Conservation (phyloP, 305 asterid species). For the Solanum chacoense region DNA sequence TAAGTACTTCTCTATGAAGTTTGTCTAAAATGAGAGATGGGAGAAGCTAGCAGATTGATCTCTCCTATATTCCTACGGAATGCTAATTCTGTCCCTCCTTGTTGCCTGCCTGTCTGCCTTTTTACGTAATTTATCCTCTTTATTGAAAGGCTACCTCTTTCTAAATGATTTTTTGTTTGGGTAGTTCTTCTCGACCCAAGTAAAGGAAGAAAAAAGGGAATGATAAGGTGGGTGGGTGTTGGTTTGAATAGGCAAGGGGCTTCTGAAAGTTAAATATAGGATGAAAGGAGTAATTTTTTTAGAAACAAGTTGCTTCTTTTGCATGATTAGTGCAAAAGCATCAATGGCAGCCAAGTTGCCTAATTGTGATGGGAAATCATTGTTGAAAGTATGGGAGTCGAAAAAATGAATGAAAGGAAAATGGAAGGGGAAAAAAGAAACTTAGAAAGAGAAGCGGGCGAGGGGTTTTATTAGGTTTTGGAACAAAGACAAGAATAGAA, state of each 20-base stretch:
- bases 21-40: not conserved
- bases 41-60: not conserved
- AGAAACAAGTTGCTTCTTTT: not conserved
- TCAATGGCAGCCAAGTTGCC: not conserved
- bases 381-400: not conserved
- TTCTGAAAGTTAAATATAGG: not conserved
- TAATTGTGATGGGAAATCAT: not conserved
- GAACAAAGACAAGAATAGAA: not conserved
- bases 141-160: not conserved
- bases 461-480: not conserved
- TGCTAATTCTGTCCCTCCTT: not conserved
- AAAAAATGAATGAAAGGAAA: not conserved
- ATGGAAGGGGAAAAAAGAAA: not conserved
- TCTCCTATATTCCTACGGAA: not conserved
- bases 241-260: not conserved
- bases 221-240: not conserved
- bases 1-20: not conserved
- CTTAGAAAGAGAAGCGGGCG: not conserved
- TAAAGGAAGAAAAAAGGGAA: not conserved
- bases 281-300: not conserved
- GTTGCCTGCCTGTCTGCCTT: not conserved
- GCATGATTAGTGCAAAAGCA: not conserved
- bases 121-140: not conserved
- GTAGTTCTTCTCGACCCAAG: not conserved
- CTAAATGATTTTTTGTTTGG: not conserved